phyloP scores from a whole-genome alignment of 345 rosid genomes.

The Adansonia digitata region DNA sequence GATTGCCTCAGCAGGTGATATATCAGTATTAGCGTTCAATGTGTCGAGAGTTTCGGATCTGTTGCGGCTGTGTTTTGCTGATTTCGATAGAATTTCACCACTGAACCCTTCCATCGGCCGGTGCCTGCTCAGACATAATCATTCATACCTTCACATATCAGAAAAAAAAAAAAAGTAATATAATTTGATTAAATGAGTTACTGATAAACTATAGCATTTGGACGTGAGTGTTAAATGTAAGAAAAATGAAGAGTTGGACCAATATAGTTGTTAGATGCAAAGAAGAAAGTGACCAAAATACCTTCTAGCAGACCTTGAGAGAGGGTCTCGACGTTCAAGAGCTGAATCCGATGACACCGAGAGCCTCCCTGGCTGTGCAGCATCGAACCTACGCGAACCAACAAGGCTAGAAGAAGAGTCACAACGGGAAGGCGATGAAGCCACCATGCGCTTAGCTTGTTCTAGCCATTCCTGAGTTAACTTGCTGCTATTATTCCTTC shows the following conservation, averaged over 20 bases:
- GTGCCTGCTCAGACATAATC: no score
- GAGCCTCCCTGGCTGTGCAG: conserved; percentile 26
- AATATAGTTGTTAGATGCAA: no score
- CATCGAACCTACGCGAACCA: conserved; percentile 47
- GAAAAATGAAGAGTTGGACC: no score
- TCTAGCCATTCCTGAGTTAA: conserved; percentile 55
- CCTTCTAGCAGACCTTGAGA: conserved; percentile 71
- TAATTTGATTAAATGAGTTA: no score
- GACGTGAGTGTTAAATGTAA: no score
- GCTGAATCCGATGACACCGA: conserved; percentile 31
- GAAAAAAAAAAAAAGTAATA: no score
- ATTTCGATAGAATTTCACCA: conserved; percentile 48
- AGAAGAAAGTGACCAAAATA: not conserved
- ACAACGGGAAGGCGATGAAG: conserved; percentile 36
- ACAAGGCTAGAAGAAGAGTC: conserved; percentile 41
- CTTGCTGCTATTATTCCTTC: conserved; percentile 54
- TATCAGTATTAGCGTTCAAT: conserved; percentile 17
- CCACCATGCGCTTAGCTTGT: conserved; percentile 52
- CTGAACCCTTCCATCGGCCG: conserved; percentile 45
- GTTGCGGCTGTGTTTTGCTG: conserved; percentile 42
- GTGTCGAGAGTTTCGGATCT: conserved; percentile 28
- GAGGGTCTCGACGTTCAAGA: conserved; percentile 49
- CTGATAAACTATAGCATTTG: no score
- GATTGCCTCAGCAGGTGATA: conserved; percentile 29
- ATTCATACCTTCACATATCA: no score